These are phyloP conservation scores for Sporothrix globosa DNA, from an alignment of 2,329 filamentous ascomycete genomes.

Conservation along the genomic window DNA sequence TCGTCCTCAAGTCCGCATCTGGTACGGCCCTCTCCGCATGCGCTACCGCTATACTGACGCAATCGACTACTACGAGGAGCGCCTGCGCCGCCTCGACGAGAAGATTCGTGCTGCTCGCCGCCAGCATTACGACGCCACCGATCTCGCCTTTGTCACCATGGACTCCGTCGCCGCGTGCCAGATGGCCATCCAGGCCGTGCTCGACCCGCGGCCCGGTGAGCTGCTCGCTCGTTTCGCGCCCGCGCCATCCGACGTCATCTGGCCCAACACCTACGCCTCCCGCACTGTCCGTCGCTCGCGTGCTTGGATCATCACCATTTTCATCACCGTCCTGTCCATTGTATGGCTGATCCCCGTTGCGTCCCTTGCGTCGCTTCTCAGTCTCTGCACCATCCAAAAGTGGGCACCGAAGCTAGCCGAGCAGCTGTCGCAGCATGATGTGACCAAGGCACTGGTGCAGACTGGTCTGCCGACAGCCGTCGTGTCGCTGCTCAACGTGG, in stretches of 20 bases:
- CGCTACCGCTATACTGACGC: constrained; percentile 78
- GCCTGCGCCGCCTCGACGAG: constrained; percentile 76
- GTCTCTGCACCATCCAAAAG: constrained; percentile 76
- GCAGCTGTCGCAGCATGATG: constrained; percentile 67
- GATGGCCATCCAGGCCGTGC: constrained; percentile 93
- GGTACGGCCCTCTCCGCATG: constrained; percentile 76
- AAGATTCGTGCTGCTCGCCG: constrained; percentile 70
- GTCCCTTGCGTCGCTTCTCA: constrained; percentile 76
- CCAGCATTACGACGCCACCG: constrained; percentile 75
- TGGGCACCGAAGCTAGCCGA: constrained; percentile 71
- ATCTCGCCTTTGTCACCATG: constrained; percentile 95
- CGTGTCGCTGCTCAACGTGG: constrained; percentile 83
- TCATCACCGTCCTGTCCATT: constrained; percentile 81
- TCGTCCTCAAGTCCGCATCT: constrained; percentile 71
- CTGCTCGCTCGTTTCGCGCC: constrained; percentile 85
- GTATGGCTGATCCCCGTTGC: constrained; percentile 86
- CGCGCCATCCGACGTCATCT: constrained; percentile 88
- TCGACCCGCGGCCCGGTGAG: constrained; percentile 86
- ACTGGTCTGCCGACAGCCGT: constrained; percentile 85
- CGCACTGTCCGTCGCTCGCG: constrained; percentile 73
- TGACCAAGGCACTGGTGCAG: constrained; percentile 76
- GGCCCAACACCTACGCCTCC: constrained; percentile 87
- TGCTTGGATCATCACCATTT: constrained; percentile 79
- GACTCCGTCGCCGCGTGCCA: constrained; percentile 90
- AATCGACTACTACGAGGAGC: constrained; percentile 92